A percentile compares a stretch with the other conserved stretches of the same genome.
phyloP scores from a whole-genome alignment of 2,329 filamentous ascomycete genomes.

The Fusarium pilosicola region DNA sequence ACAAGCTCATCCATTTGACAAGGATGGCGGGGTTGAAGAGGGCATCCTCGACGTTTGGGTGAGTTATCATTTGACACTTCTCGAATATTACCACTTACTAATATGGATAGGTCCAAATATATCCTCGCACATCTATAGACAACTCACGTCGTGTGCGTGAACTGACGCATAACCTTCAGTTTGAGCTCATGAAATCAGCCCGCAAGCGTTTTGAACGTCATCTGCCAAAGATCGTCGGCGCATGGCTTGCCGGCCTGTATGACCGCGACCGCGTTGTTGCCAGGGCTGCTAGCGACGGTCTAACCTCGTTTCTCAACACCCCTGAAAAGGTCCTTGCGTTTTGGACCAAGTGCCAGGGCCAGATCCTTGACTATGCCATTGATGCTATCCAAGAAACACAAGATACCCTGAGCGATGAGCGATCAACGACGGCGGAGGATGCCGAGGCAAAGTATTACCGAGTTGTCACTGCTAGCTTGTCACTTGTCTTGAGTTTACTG shows the following conservation, averaged over 20 bases:
- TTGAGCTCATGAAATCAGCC: constrained; percentile 67
- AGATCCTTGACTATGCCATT: constrained; percentile 84
- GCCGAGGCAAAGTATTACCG: constrained; percentile 85
- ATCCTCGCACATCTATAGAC: constrained; percentile 90
- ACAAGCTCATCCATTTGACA: constrained; percentile 61
- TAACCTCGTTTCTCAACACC: constrained; percentile 79
- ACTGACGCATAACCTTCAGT: constrained; percentile 80
- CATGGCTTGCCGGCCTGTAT: constrained; percentile 92
- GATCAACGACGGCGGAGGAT: constrained; percentile 85
- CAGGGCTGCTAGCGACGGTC: constrained; percentile 79
- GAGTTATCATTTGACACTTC: constrained; percentile 11
- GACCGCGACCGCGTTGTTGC: constrained; percentile 84
- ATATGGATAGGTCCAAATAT: constrained; percentile 75
- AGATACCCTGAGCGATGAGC: constrained; percentile 87
- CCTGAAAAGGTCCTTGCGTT: constrained; percentile 81
- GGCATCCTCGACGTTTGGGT: constrained; percentile 90
- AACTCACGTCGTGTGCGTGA: constrained; percentile 88
- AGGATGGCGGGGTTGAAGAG: constrained; percentile 76
- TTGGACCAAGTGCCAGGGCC: constrained; percentile 82
- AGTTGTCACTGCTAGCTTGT: constrained; percentile 69
- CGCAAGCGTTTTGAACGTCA: constrained; percentile 87
- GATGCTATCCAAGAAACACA: constrained; percentile 84
- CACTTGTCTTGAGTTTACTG: constrained; percentile 64
- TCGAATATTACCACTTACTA: not conserved
- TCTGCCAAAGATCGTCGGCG: constrained; percentile 79